Base-by-base conservation (phyloP, 1,284 basidiomycete species). In the Heterobasidion annosum region DNA sequence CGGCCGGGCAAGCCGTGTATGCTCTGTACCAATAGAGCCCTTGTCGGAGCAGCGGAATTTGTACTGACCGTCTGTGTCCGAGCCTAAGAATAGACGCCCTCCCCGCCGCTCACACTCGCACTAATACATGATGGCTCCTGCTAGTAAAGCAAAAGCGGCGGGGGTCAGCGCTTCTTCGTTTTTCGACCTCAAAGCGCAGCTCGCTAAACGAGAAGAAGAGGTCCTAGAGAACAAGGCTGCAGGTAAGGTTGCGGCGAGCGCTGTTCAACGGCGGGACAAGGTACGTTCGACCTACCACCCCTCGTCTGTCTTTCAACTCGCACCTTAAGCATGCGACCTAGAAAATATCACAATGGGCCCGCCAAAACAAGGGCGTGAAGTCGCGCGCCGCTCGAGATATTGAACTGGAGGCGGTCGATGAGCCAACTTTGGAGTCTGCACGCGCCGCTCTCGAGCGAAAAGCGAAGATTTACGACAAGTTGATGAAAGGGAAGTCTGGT, bases 401-500 rank as follows among this genome's bases (percentile, higher is more conserved):
- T 9, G 83, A 88, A 63, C 71, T 85, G 4, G 83, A 88, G 58
- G 79, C 70, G 37, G 67, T 85, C 53, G 81, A 77, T 68, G 79
- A 74, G 60, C 79, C 81, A n/a, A 88, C 84, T 0, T 65, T 87
- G 8, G 88, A 91, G 44, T 77, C 78, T 1, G 83, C 85, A 8
- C 80, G 81, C 8, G 79, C 81, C 1, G 77, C 76, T 4, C 68
- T 97, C 51, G 84, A 91, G 66, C 77, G 83, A 48, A 97, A 97
- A 67, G 85, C 91, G 5, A 78, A 79, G 65, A 82, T 88, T 55
- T 97, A 97, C 63, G 86, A 92, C 5, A 85, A 91, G 63, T 68
- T 96, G 35, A 71, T 76, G 61, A 83, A 82, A 58, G 95, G 95
- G 7, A 88, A 91, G 68, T 83, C 81, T 8, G 91, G 83, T 0